Percentiles rank a stretch among this genome's conserved stretches.
These are phyloP conservation scores for Talaromyces albobiverticillius DNA, from an alignment of 2,329 filamentous ascomycete genomes.

Conservation along the genomic window DNA sequence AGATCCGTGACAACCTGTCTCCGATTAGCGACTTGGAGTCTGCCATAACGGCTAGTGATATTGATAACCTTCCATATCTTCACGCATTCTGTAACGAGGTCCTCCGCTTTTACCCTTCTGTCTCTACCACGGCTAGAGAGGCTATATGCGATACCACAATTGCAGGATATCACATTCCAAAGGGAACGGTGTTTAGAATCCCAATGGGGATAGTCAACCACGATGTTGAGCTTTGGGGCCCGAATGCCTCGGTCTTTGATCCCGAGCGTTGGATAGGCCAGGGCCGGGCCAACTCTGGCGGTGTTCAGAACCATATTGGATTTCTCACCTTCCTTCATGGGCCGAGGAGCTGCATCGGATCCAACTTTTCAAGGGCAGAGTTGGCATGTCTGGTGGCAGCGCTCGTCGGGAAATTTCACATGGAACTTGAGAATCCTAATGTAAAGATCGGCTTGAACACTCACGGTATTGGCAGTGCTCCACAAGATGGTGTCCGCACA, in stretches of 20 bases:
- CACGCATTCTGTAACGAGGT: conserved; percentile 76
- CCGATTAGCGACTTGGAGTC: conserved; percentile 30
- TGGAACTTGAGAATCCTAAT: conserved; percentile 62
- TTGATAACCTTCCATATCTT: conserved; percentile 75
- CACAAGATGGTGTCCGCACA: conserved; percentile 69
- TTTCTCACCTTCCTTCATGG: conserved; percentile 43
- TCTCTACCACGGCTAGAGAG: conserved; percentile 67
- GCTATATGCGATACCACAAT: conserved; percentile 66
- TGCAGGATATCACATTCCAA: conserved; percentile 63
- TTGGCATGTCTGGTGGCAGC: conserved; percentile 78
- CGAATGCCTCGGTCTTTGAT: conserved; percentile 70
- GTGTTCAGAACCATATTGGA: conserved; percentile 48
- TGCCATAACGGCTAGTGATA: conserved; percentile 58
- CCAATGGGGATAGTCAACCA: conserved; percentile 51
- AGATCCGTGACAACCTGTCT: conserved; percentile 60
- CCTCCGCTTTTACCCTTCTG: conserved; percentile 69
- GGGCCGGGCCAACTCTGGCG: conserved; percentile 52
- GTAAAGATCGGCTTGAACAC: conserved; percentile 57
- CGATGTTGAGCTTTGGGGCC: conserved; percentile 68
- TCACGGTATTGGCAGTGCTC: conserved; percentile 61
- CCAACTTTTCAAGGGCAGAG: conserved; percentile 76
- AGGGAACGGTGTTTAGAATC: conserved; percentile 65
- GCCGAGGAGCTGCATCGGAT: conserved; percentile 80
- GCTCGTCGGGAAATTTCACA: conserved; percentile 70
- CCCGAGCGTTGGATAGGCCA: conserved; percentile 71